These are phyloP conservation scores for Trametopsis cervina DNA, from an alignment of 768 basidiomycete species.

Conservation along the genomic window DNA sequence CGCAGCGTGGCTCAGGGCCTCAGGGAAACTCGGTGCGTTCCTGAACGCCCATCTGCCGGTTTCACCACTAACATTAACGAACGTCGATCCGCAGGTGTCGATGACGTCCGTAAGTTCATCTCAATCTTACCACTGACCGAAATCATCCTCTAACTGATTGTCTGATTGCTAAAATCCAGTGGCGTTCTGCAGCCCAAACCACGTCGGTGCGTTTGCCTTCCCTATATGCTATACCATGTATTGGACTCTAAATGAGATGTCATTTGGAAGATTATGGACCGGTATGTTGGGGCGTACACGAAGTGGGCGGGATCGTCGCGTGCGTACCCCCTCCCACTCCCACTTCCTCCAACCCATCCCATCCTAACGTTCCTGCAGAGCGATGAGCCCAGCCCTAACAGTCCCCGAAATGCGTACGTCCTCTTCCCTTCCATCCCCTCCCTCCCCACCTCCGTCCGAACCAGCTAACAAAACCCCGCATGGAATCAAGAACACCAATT, in stretches of 20 bases:
- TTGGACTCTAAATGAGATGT: neutral
- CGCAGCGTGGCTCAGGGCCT: slow-evolving; percentile 3
- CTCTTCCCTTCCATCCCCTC: neutral
- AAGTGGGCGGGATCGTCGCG: slow-evolving; percentile 13
- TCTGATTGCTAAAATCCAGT: neutral
- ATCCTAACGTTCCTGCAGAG: neutral
- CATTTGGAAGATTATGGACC: slow-evolving; percentile 13
- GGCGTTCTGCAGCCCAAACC: slow-evolving; percentile 8
- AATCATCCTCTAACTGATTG: no score
- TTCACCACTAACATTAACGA: no score
- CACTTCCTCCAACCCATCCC: neutral
- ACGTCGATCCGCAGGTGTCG: neutral
- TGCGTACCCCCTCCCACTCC: neutral
- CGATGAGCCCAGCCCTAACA: slow-evolving; percentile 7
- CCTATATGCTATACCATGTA: neutral
- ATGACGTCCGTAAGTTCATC: slow-evolving; percentile 2
- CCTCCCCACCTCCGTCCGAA: neutral
- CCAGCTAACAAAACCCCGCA: neutral
- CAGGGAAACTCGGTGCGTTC: slow-evolving; percentile 7
- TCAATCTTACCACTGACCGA: neutral
- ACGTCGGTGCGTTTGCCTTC: slow-evolving; percentile 7
- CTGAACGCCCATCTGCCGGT: no score
- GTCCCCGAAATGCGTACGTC: slow-evolving; percentile 8
- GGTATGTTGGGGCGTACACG: slow-evolving; percentile 10
- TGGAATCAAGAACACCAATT: slow-evolving; percentile 3